A percentile compares a stretch with the other conserved stretches of the same genome.
phyloP scores from a whole-genome alignment of 257 asterid species.

The Cinchona pubescens region DNA sequence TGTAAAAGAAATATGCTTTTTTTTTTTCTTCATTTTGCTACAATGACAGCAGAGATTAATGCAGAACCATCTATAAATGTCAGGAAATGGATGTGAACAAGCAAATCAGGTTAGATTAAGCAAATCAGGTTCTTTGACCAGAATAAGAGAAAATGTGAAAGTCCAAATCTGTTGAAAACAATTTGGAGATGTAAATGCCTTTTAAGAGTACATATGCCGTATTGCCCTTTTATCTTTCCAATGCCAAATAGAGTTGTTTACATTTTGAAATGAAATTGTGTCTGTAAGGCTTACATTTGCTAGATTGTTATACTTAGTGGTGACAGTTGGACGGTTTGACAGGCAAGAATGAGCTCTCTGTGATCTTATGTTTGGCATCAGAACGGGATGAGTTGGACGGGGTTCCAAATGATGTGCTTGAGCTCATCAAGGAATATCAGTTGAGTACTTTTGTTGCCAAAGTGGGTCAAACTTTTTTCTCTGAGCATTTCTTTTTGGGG shows the following conservation, averaged over 20 bases:
- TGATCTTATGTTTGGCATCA: constrained; percentile 55
- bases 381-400: constrained; percentile 35
- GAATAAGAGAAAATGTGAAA: not conserved
- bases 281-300: not conserved
- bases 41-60: too few relatives aligned
- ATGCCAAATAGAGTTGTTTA: not conserved
- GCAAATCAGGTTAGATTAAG: not conserved
- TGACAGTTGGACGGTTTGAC: constrained; percentile 29
- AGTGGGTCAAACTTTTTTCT: constrained; percentile 60
- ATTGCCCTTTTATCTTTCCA: not conserved
- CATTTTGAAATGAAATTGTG: not conserved
- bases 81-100: too few relatives aligned
- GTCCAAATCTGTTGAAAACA: not conserved
- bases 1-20: too few relatives aligned
- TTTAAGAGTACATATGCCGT: not conserved
- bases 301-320: not conserved
- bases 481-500: not conserved
- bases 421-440: constrained; percentile 69
- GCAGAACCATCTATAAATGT: too few relatives aligned
- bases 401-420: constrained; percentile 54
- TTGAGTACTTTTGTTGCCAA: constrained; percentile 82
- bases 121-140: not conserved
- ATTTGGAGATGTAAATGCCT: not conserved
- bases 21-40: too few relatives aligned
- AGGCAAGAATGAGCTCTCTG: constrained; percentile 62